These are phyloP conservation scores for Candida maris DNA, from an alignment of 805 yeast species.

Conservation along the genomic window DNA sequence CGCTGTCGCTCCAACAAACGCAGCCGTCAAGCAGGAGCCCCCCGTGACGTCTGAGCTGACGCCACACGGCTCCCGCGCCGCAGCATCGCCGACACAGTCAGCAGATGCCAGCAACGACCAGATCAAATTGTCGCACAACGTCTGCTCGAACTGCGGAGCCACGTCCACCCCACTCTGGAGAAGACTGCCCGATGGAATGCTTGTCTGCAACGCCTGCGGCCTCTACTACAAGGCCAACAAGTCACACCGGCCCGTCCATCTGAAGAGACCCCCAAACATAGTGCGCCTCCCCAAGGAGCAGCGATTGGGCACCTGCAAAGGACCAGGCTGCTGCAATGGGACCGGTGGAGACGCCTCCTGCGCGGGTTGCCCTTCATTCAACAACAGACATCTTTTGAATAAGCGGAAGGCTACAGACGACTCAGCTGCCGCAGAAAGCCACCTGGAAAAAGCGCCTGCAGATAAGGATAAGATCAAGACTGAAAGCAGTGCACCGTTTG, in stretches of 20 bases:
- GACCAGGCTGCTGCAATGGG: slow-evolving; percentile 81
- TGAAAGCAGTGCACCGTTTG: slow-evolving; percentile 37
- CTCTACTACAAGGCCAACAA: slow-evolving; percentile 54
- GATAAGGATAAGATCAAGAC: slow-evolving; percentile 5
- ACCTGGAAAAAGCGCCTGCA: neutral
- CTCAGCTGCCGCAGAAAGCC: neutral
- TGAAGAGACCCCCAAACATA: slow-evolving; percentile 55
- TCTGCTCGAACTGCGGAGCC: slow-evolving; percentile 53
- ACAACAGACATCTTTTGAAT: slow-evolving; percentile 56
- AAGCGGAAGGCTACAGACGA: slow-evolving; percentile 2
- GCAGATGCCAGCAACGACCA: too few species aligned
- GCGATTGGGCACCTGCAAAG: slow-evolving; percentile 57
- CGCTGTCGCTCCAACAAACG: too few species aligned
- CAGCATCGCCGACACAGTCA: too few species aligned
- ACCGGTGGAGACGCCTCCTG: slow-evolving; percentile 83
- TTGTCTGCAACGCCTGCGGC: slow-evolving; percentile 60
- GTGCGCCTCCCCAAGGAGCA: slow-evolving; percentile 39
- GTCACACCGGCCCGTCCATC: slow-evolving; percentile 61
- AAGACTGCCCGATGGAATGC: slow-evolving; percentile 52
- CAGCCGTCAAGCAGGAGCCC: too few species aligned
- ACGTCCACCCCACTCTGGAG: slow-evolving; percentile 59
- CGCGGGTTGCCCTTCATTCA: slow-evolving; percentile 78
- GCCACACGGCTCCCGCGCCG: too few species aligned
- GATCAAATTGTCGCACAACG: too few species aligned
- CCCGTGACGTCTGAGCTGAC: too few species aligned